Evolutionary conservation across 192 early-diverging fungal species (phyloP), one percentile per base, ranked within the genome.

Genomic region (Chytriomyces confervae): DNA sequence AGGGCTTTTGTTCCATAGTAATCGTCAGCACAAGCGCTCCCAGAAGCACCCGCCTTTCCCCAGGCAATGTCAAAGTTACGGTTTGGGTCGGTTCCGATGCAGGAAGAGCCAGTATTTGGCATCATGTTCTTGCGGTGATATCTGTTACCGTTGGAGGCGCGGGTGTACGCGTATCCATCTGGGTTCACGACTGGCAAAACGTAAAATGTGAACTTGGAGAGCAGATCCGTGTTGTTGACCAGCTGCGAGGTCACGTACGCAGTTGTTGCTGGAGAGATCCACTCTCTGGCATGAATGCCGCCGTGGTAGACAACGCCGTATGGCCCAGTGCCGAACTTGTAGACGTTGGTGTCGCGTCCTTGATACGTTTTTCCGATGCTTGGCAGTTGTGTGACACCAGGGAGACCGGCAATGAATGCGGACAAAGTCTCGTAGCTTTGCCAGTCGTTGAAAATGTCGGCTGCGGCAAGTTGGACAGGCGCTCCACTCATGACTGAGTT

Each of bases 271-370:
- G 82, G 85, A 11, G 82, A 73, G 62, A 90, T 84, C 90, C 90
- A 91, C 81, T 91, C 90, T 9, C 90, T 75, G 10, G 90, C 89
- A 53, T 91, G 90, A 57, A 88, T 87, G 9, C 84, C 86, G 13
- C 87, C 86, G 69, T 85, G 77, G 36, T 78, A 49, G n/a, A 85
- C 64, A 24, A 85, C 75, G 3, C 61, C 48, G 36, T 74, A 61
- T n/a, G 75, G 16, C 5, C 84, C 84, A 9, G 69, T 69, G 8
- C 84, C 84, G 47, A 85, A 69, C 29, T 45, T 51, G 53, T 79
- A 75, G 3, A 66, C 84, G 36, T 50, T 43, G 49, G 80, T 83
- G 66, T 50, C 69, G 18, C 27, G n/a, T 13, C 79, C 79, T 8
- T 44, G 69, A 66, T 75, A 85, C 16, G 84, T 69, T 18, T 66